phyloP scores from a whole-genome alignment of 495 filamentous ascomycete species.

The Bacidia gigantensis region DNA sequence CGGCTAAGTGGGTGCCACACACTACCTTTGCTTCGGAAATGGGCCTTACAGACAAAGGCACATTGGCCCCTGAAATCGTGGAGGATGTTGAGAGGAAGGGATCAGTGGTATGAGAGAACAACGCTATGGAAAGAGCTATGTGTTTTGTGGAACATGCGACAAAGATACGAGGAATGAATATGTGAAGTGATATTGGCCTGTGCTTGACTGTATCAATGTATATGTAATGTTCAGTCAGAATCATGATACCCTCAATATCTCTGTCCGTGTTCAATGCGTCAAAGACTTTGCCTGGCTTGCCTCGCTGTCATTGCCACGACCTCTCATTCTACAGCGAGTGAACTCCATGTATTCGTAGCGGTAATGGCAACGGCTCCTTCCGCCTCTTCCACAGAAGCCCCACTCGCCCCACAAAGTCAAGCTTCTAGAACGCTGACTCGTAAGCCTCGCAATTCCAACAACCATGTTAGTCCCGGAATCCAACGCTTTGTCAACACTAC shows the following conservation, averaged over 20 bases:
- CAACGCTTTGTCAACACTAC: background rate
- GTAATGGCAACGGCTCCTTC: background rate
- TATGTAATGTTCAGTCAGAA: too few relatives aligned
- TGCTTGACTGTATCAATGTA: background rate
- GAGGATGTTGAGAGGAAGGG: conserved; percentile 22
- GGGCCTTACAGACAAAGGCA: conserved; percentile 35
- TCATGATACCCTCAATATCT: background rate
- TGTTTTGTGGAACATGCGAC: background rate
- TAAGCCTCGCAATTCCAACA: background rate
- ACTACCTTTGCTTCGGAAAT: conserved; percentile 54
- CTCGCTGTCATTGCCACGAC: background rate
- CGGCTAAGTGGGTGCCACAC: conserved; percentile 55
- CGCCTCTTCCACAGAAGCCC: background rate
- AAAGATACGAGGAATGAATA: background rate
- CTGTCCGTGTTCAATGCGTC: too few relatives aligned
- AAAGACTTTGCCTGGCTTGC: background rate
- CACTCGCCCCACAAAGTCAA: background rate
- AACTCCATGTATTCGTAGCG: too few relatives aligned
- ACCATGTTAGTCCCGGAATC: background rate
- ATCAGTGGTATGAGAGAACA: conserved; percentile 12
- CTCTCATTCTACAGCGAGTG: too few relatives aligned
- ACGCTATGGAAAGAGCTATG: too few relatives aligned
- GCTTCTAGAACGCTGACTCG: background rate
- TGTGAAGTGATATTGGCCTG: background rate
- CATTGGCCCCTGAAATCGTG: conserved; percentile 21